These are phyloP conservation scores for Dendryphion nanum DNA, from an alignment of 2,329 filamentous ascomycete species.

Conservation along the genomic window DNA sequence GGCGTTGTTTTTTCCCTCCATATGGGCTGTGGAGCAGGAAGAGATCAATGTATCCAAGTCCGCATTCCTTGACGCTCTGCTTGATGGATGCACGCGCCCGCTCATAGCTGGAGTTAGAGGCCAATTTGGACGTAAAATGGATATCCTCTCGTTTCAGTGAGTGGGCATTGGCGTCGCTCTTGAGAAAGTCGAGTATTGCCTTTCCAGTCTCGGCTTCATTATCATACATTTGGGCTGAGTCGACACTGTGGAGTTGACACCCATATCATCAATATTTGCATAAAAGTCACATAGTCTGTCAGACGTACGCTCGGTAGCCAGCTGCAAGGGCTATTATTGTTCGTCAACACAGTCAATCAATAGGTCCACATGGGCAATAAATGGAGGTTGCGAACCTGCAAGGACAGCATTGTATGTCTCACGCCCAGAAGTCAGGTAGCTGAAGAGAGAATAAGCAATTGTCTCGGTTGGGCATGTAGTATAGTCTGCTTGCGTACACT, in stretches of 20 bases:
- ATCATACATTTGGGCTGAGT: constrained; percentile 64
- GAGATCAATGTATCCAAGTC: constrained; percentile 73
- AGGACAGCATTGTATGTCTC: constrained; percentile 60
- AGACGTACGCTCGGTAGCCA: constrained; percentile 45
- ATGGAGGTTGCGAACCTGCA: constrained; percentile 11
- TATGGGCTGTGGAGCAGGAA: constrained; percentile 80
- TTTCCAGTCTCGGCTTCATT: constrained; percentile 71
- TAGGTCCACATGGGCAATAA: constrained; percentile 7
- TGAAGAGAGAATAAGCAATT: background rate
- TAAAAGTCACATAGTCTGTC: constrained; percentile 10
- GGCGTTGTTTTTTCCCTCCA: constrained; percentile 65
- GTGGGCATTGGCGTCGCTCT: constrained; percentile 45
- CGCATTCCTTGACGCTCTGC: constrained; percentile 62
- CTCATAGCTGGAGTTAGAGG: constrained; percentile 66
- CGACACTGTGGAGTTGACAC: constrained; percentile 44
- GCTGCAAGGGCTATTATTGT: constrained; percentile 35
- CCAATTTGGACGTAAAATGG: constrained; percentile 79
- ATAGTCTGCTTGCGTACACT: background rate
- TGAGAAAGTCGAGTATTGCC: constrained; percentile 61
- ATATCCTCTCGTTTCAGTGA: constrained; percentile 65
- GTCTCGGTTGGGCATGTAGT: background rate
- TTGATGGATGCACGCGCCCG: constrained; percentile 65
- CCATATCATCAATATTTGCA: constrained; percentile 21
- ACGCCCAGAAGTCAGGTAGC: constrained; percentile 66
- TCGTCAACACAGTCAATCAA: too few relatives aligned